phyloP scores from a whole-genome alignment of 352 stramenopile genomes.

The Pythium folliculosum region DNA sequence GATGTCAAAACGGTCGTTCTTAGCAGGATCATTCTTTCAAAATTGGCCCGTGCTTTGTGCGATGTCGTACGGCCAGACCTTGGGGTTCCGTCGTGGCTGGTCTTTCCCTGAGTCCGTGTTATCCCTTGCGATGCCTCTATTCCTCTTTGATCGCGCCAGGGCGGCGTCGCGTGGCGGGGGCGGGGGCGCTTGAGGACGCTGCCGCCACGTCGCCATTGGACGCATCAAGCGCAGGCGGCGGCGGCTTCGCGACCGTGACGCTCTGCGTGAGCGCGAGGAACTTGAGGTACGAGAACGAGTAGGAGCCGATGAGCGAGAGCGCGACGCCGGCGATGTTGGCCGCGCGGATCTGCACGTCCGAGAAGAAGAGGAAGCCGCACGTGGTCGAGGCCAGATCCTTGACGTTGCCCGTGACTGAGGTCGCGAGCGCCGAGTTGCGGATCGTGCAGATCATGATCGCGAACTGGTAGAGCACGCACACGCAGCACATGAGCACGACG shows the following conservation, averaged over 20 bases:
- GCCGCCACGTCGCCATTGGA: neutral
- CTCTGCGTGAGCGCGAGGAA: conserved; percentile 44
- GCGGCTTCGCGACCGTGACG: neutral
- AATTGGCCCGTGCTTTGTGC: no score
- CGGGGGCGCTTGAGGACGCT: neutral
- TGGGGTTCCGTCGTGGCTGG: no score
- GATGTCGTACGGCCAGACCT: no score
- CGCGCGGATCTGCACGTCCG: conserved; percentile 44
- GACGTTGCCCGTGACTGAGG: conserved; percentile 75
- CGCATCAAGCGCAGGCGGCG: neutral
- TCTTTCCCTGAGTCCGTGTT: no score
- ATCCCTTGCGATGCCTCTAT: neutral
- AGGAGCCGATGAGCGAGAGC: conserved; percentile 70
- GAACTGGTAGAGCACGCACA: conserved; percentile 77
- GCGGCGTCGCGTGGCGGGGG: neutral
- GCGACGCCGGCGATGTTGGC: conserved; percentile 55
- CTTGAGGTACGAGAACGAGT: conserved; percentile 76
- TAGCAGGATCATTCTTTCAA: no score
- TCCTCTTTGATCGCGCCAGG: conserved; percentile 3
- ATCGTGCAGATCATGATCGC: conserved; percentile 71
- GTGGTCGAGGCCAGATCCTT: conserved; percentile 71
- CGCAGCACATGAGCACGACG: conserved; percentile 56
- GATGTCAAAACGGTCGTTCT: no score
- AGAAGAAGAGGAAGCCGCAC: conserved; percentile 61
- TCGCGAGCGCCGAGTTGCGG: conserved; percentile 68